Percentiles rank a stretch among this genome's conserved stretches.
phyloP scores from a whole-genome alignment of 352 stramenopile genomes.

The Phytopythium oedochilum region DNA sequence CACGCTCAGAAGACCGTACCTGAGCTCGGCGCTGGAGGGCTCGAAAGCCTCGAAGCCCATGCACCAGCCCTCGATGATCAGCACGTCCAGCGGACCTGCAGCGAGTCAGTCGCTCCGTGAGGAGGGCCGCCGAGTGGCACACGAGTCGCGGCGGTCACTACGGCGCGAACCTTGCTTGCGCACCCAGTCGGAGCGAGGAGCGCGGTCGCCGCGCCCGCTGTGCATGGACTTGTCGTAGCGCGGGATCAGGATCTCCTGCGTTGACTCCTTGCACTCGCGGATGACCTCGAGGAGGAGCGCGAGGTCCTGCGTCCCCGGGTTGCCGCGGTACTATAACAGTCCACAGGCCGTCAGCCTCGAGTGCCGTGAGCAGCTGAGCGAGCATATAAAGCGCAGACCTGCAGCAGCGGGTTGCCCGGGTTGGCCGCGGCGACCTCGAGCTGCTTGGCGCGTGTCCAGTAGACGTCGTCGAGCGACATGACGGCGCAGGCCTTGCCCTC shows the following conservation, averaged over 20 bases:
- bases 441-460: constrained; percentile 64
- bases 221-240: constrained; percentile 81
- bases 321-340: constrained; percentile 64
- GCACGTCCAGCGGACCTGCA: constrained; percentile 68
- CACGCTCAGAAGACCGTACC: too few species aligned
- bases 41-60: constrained; percentile 70
- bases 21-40: constrained; percentile 22
- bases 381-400: constrained; percentile 43
- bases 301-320: constrained; percentile 79
- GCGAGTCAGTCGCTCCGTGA: background rate
- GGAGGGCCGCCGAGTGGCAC: background rate
- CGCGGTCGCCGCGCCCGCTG: constrained; percentile 66
- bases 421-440: constrained; percentile 53
- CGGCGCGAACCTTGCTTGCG: constrained; percentile 30
- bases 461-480: constrained; percentile 84
- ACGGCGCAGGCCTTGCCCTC: constrained; percentile 62
- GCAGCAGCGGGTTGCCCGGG: constrained; percentile 63
- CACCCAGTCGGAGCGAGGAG: constrained; percentile 49
- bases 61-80: constrained; percentile 86
- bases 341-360: background rate
- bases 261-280: constrained; percentile 42
- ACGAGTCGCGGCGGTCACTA: background rate
- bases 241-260: constrained; percentile 43
- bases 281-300: constrained; percentile 59
- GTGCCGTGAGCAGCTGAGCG: background rate